Evolutionary conservation across 352 stramenopile species (phyloP), one percentile per base, ranked within the genome.

Genomic region (Phytopythium ostracodes): DNA sequence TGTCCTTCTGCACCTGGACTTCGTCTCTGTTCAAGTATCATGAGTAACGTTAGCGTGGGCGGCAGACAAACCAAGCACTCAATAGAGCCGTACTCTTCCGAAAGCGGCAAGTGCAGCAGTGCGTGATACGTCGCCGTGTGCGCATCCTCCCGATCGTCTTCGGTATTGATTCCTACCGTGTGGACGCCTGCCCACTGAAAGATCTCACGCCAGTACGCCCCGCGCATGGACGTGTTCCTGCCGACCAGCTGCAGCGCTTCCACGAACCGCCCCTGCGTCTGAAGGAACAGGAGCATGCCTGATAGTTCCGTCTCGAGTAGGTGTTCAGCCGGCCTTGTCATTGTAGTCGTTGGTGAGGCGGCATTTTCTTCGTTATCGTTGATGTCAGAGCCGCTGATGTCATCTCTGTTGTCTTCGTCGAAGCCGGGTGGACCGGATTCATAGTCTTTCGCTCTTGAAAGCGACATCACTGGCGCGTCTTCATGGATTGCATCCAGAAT

Each of bases 1-100:
- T 84, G 46, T 94, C 86, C 59, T 94, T 94, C 27, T 90, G 72
- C 0, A 94, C 73, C 63, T 94, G 86, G 1, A 81, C 71, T 2
- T 71, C 70, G 47, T 94, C 85, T 33, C 81, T 91, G 46, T 3
- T 18, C 12, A 33, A 15, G 24, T 7, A 20, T n/a, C 22, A 33
- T 22, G 62, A 58, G 38, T 12, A 56, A 14, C 15, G 40, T 40
- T 22, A 62, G 3, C 44, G 59, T 1, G 6, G 38, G n/a, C 40
- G 52, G 4, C 60, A 49, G 8, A 18, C 63, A 14, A 62, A 12
- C 4, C 27, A 35, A 46, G 18, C 2, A n/a, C n/a, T n/a, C 4
- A 60, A 52, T 12, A 33, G 3, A 17, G 4, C 79, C 76, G 57
- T 79, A 91, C 81, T 76, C 75, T 46, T 87, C 67, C 5, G 73